Evolutionary conservation across 1,284 basidiomycete genomes (phyloP).

Genomic region (Rhodofomes roseus): DNA sequence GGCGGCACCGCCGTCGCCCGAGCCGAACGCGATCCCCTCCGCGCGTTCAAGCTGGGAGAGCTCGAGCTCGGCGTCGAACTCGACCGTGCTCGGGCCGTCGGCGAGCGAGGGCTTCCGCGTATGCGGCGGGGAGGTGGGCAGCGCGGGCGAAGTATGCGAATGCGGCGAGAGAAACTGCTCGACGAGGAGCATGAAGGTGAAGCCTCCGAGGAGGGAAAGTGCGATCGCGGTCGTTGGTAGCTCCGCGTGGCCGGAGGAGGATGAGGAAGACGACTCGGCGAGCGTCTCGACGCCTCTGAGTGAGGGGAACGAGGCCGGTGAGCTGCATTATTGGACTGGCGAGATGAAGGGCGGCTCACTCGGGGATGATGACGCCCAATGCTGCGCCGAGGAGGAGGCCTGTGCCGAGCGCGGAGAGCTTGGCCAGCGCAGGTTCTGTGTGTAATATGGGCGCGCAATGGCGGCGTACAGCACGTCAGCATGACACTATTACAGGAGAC

Average conservation of each 20-base stretch:
- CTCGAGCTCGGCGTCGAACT: constrained; percentile 51
- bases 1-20: not conserved
- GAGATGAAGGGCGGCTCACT: constrained; percentile 48
- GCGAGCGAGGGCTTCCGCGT: constrained; percentile 4
- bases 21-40: constrained; percentile 16
- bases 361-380: constrained; percentile 87
- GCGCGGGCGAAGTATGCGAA: constrained; percentile 30
- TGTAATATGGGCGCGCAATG: not conserved
- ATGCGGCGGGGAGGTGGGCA: constrained; percentile 14
- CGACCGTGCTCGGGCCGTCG: constrained; percentile 29
- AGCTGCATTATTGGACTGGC: not conserved
- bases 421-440: constrained; percentile 53
- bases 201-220: constrained; percentile 73
- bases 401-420: constrained; percentile 68
- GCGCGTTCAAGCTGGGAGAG: constrained; percentile 47
- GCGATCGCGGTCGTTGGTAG: constrained; percentile 60
- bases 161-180: constrained; percentile 58
- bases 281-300: constrained; percentile 62
- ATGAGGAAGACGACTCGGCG: constrained; percentile 31
- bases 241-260: constrained; percentile 22
- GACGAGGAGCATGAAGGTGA: constrained; percentile 80
- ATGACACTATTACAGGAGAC: not conserved
- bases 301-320: not conserved
- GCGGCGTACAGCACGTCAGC: not conserved
- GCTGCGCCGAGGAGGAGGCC: constrained; percentile 89